These are phyloP conservation scores for Limtongozyma cylindracea DNA, from an alignment of 805 yeast genomes.

Conservation along the genomic window DNA sequence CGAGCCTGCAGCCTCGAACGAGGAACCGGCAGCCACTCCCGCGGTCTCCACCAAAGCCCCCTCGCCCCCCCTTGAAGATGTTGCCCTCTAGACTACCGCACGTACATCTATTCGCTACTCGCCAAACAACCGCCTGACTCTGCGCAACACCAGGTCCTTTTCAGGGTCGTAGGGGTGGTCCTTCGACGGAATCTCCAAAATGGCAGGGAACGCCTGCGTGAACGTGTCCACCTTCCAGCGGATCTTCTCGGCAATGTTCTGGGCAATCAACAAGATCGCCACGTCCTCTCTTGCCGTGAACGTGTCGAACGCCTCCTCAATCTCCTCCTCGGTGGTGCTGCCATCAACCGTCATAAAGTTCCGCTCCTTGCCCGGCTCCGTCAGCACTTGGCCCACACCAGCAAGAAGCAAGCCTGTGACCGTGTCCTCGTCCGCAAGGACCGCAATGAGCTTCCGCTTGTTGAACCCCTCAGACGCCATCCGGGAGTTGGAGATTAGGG, in stretches of 20 bases:
- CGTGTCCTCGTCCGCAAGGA: conserved; percentile 94
- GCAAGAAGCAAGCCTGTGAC: conserved; percentile 90
- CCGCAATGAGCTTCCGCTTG: conserved; percentile 71
- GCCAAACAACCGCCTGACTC: conserved; percentile 88
- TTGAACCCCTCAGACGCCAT: too few relatives aligned
- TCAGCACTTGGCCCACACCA: conserved; percentile 72
- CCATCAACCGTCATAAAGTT: conserved; percentile 60
- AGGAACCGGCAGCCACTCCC: conserved; percentile 2
- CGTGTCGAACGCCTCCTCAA: conserved; percentile 47
- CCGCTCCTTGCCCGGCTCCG: conserved; percentile 34
- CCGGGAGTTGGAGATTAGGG: too few relatives aligned
- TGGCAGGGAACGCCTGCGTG: conserved; percentile 86
- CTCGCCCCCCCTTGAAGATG: not conserved
- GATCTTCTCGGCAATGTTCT: conserved; percentile 80
- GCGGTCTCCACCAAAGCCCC: conserved; percentile 2
- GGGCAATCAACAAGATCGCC: conserved; percentile 82
- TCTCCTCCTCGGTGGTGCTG: conserved; percentile 52
- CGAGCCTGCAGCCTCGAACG: conserved; percentile 1
- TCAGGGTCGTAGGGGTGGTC: conserved; percentile 98
- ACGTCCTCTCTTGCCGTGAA: conserved; percentile 74
- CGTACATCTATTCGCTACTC: conserved; percentile 22
- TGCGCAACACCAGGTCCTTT: conserved; percentile 83
- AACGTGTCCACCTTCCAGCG: conserved; percentile 61
- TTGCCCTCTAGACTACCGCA: not conserved
- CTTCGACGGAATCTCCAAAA: conserved; percentile 90